A percentile compares a stretch with the other conserved stretches of the same genome.
Evolutionary conservation across 176 grass and related monocot genomes (phyloP).

Genomic region (Phyllostachys edulis): DNA sequence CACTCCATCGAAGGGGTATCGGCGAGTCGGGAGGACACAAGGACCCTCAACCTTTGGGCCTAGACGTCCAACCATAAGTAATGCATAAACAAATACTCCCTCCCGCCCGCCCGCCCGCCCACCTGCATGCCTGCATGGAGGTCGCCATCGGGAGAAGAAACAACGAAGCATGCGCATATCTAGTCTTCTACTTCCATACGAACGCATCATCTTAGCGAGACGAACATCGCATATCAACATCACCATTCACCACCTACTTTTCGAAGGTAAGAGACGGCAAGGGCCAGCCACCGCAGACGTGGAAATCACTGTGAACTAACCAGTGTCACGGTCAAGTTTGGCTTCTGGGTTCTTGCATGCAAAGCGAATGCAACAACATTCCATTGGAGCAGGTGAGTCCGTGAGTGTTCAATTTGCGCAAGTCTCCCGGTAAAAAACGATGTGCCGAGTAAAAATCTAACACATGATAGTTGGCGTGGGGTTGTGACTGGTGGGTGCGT

Average conservation of each 20-base stretch:
- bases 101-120: too few species aligned
- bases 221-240: neutral
- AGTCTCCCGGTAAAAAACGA: neutral
- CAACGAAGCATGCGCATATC: too few species aligned
- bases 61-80: too few species aligned
- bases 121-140: too few species aligned
- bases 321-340: neutral
- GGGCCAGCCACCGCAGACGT: neutral
- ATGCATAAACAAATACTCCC: too few species aligned
- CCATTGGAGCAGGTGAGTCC: neutral
- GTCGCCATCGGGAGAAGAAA: neutral
- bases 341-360: neutral
- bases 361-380: neutral
- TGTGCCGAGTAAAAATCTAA: neutral
- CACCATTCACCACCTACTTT: neutral
- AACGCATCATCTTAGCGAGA: neutral
- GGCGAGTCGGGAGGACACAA: too few species aligned
- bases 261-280: neutral
- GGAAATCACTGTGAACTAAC: neutral
- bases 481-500: too few species aligned
- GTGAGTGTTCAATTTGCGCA: neutral
- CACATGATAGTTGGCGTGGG: neutral
- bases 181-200: too few species aligned
- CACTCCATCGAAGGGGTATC: too few species aligned
- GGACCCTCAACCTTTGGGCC: too few species aligned